Base-by-base conservation (phyloP, 1,284 basidiomycete genomes). In the Rhodotorula glutinis region DNA sequence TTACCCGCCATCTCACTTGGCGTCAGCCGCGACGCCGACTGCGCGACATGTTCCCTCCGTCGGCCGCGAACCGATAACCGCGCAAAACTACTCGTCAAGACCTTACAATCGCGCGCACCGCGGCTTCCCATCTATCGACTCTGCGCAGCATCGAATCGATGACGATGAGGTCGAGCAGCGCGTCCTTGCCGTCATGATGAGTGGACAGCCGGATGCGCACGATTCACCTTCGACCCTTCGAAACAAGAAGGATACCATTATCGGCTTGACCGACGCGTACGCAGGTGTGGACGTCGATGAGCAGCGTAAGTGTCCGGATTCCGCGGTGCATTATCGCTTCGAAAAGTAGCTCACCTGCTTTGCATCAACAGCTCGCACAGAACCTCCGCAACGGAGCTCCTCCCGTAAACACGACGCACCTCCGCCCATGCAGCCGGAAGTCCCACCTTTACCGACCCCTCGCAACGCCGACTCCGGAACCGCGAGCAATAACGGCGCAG, bases 221-320 rank as follows among this genome's bases (percentile, higher is more conserved):
- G 46, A 19, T 2, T 11, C 21, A 23, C 14, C 43, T 29, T 43
- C 9, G 44, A 30, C 5, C 44, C 16, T 10, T 43, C 30, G 51
- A 33, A 53, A 55, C 41, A 71, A 68, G 55, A 71, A 65, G 47
- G 69, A 71, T 40, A 71, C 69, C 52, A 58, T 71, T 27, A 41
- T 63, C n/a, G 61, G 66, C 1, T 53, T 71, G 23, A 54, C 69
- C 8, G 60, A 62, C 14, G 69, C 52, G 19, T 71, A 71, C 38
- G 69, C 49, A 0, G 65, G 61, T 2, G 65, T 51, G n/a, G 60
- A 38, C 11, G 33, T 5, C 33, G 33, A 38, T 38, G 33, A 38
- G 33, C 33, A 38, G 33, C 33, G 33, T 38, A 11, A 38, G 33
- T 11, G 11, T 38, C 33, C 33, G 11, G n/a, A n/a, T n/a, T 38